phyloP scores from a whole-genome alignment of 2,329 filamentous ascomycete species.

The Sclerotiophoma versabilis region DNA sequence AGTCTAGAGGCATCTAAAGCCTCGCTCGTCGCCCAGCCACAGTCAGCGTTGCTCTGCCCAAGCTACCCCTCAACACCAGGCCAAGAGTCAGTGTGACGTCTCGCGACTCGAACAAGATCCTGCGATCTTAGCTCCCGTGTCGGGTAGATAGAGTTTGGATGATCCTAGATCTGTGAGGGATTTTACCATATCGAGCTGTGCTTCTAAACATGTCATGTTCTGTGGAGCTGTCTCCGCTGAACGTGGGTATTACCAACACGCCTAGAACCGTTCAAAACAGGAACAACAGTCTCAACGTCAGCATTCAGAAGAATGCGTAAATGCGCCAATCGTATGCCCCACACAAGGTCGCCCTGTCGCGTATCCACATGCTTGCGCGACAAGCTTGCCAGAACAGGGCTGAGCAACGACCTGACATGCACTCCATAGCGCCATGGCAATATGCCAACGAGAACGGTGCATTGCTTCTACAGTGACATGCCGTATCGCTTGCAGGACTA shows the following conservation, averaged over 20 bases:
- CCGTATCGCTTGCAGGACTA: conserved; percentile 17
- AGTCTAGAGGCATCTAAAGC: not conserved
- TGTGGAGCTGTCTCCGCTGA: conserved; percentile 17
- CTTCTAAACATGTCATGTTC: conserved; percentile 21
- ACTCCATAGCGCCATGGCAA: conserved; percentile 24
- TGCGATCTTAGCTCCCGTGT: conserved; percentile 44
- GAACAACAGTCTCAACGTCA: conserved; percentile 35
- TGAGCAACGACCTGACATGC: conserved; percentile 14
- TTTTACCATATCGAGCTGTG: conserved; percentile 23
- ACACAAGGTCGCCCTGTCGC: conserved; percentile 19
- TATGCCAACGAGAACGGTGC: conserved; percentile 23
- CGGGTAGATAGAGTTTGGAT: conserved; percentile 42
- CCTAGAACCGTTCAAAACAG: conserved; percentile 38
- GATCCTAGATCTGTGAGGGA: conserved; percentile 29
- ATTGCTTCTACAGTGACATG: conserved; percentile 28
- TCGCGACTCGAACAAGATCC: conserved; percentile 29
- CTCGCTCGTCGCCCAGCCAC: conserved; percentile 8
- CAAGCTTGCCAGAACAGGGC: conserved; percentile 17
- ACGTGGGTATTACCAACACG: conserved; percentile 9
- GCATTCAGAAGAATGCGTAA: conserved; percentile 21
- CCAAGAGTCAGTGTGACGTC: conserved; percentile 27
- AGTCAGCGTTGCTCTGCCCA: not conserved
- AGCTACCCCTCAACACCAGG: conserved; percentile 9
- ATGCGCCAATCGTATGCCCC: conserved; percentile 30
- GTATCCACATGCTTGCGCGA: conserved; percentile 26